Evolutionary conservation across 2,329 filamentous ascomycete genomes (phyloP).

Genomic region (Talaromyces atroroseus): DNA sequence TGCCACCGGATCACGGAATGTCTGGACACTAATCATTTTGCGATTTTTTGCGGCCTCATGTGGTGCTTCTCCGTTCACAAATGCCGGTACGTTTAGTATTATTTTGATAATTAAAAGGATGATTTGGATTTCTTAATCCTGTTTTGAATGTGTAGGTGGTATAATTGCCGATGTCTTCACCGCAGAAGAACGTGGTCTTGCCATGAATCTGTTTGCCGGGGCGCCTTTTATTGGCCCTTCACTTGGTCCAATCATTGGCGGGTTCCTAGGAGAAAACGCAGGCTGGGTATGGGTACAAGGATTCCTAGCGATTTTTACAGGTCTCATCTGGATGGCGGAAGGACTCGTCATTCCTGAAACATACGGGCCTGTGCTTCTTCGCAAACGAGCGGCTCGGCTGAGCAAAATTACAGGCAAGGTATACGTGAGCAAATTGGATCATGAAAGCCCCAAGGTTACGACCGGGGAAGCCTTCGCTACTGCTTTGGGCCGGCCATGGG

Average conservation of each 20-base stretch:
- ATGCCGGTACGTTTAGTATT: conserved; percentile 79
- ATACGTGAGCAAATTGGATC: conserved; percentile 47
- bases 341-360: conserved; percentile 80
- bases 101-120: conserved; percentile 61
- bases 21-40: conserved; percentile 60
- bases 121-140: conserved; percentile 76
- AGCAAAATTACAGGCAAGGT: conserved; percentile 51
- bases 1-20: background rate
- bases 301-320: conserved; percentile 62
- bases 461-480: conserved; percentile 54
- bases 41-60: conserved; percentile 58
- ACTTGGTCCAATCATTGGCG: conserved; percentile 56
- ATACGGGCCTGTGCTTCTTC: conserved; percentile 58
- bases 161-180: conserved; percentile 60
- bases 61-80: conserved; percentile 58
- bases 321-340: conserved; percentile 72
- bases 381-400: conserved; percentile 51
- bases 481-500: conserved; percentile 60
- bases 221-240: conserved; percentile 52
- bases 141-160: conserved; percentile 61
- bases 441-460: conserved; percentile 46
- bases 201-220: conserved; percentile 77
- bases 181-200: conserved; percentile 62
- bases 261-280: conserved; percentile 73
- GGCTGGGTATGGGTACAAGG: conserved; percentile 54